Base-by-base conservation (phyloP, 352 stramenopile species). In the Globisporangium nagaii region DNA sequence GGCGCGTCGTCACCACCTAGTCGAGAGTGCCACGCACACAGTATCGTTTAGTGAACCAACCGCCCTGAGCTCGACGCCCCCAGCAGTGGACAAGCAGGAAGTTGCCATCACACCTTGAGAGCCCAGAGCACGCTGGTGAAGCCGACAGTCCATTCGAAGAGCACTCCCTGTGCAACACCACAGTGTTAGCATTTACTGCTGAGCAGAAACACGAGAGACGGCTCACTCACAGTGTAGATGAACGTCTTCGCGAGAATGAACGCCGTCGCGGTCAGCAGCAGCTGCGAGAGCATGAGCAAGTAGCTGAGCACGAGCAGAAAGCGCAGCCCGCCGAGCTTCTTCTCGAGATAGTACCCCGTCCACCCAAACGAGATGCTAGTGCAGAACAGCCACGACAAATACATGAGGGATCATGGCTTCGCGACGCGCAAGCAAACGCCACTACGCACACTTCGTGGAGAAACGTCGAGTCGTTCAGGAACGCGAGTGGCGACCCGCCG, bases 321-420 rank as follows among this genome's bases (percentile, higher is more conserved):
- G 40, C 53, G 63, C 25, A 64, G 39, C 9, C 58, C 55, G 24
- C 63, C 63, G 32, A 68, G 53, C 13, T 60, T 49, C 40, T 65
- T 55, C 58, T 70, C 63, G 10, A 70, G 46, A 12, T 64, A 53
- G 30, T 65, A 65, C 1, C 63, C 63, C 25, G 58, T 70, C 59
- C 53, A 70, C 25, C 43, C 50, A 19, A 70, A 66, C 35, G 63
- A 70, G 13, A 65, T 34, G 30, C 60, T 68, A 31, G 22, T 9
- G 9, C 19, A 24, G 6, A 30, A 4, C 17, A 13, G 22, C 12
- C 8, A 25, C n/a, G 11, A 20, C 31, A 42, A n/a, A 53, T 42
- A 30, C 4, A 41, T 13, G 8, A 13, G 5, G 15, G n/a, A n/a
- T n/a, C n/a, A n/a, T n/a, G n/a, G n/a, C n/a, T n/a, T n/a, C n/a